Evolutionary conservation across 352 stramenopile species (phyloP), one percentile per base, ranked within the genome.

Genomic region (Aphanomyces stellatus): DNA sequence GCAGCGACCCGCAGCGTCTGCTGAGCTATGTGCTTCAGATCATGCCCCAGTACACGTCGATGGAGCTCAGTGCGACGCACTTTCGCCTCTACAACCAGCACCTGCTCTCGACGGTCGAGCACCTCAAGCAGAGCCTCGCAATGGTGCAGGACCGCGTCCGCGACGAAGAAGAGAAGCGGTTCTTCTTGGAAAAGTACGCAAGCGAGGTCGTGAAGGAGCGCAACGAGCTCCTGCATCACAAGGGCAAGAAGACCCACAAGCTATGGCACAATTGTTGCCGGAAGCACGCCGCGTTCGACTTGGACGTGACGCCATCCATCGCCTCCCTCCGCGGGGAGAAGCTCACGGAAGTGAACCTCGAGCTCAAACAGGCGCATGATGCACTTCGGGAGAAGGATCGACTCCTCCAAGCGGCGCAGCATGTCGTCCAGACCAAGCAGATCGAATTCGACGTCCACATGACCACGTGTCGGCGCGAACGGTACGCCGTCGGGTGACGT

Each of bases 251-350:
- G 31, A 65, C 63, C 31, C 51, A 70, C 7, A 76, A 78, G 69
- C 86, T 85, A 33, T 93, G 85, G 85, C 85, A 93, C 51, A 74
- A 80, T 5, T 93, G 85, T 69, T 93, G 85, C 60, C 90, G 86
- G 72, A 89, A 90, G 71, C 91, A 82, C 61, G 72, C 71, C n/a
- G 75, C 70, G 4, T 80, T 90, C 49, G 69, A 78, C 4, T 62
- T 87, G 34, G 85, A 93, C 65, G 35, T 91, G 46, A 78, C 78
- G 17, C 85, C 85, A 1, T 93, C 85, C 4, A 88, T 93, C 61
- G 53, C 77, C 27, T 64, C 85, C 1, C 87, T 93, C 62, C 77
- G 85, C 22, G 85, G 82, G 0, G 85, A 93, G 49, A 89, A 86
- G 55, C 65, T 93, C n/a, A 62, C 53, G 4, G 31, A 62, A 42